Evolutionary conservation across 1,139 yeast genomes (phyloP).

Genomic region (Yamadazyma trypodendri): DNA sequence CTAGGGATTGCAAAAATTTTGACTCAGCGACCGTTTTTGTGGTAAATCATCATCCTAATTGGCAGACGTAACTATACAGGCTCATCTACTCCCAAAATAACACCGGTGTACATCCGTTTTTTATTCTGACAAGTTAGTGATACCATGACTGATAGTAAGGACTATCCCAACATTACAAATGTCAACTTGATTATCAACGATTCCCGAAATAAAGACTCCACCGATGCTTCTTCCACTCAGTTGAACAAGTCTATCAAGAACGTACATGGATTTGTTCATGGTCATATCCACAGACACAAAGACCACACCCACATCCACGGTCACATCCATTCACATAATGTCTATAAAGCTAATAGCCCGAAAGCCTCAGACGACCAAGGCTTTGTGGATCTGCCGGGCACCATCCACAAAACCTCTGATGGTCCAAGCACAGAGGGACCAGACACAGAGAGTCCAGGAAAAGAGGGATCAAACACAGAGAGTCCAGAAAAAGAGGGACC

Average conservation of each 20-base stretch:
- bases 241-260: conserved; percentile 6
- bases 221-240: neutral
- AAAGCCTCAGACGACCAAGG: neutral
- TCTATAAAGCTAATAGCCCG: neutral
- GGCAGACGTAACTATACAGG: no score
- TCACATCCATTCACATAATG: conserved; percentile 56
- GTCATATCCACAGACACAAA: conserved; percentile 64
- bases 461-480: neutral
- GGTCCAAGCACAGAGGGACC: neutral
- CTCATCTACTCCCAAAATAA: no score
- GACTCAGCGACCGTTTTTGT: no score
- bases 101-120: no score
- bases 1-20: no score
- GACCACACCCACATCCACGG: conserved; percentile 70
- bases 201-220: neutral
- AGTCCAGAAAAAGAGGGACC: neutral
- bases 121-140: no score
- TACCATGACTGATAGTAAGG: neutral
- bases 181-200: conserved; percentile 3
- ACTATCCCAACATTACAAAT: conserved; percentile 3
- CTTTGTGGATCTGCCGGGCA: neutral
- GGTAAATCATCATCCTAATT: no score
- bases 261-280: conserved; percentile 59
- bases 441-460: neutral
- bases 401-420: no score